These are phyloP conservation scores for Solanum hybrid DNA, from an alignment of 305 asterid genomes.

Conservation along the genomic window DNA sequence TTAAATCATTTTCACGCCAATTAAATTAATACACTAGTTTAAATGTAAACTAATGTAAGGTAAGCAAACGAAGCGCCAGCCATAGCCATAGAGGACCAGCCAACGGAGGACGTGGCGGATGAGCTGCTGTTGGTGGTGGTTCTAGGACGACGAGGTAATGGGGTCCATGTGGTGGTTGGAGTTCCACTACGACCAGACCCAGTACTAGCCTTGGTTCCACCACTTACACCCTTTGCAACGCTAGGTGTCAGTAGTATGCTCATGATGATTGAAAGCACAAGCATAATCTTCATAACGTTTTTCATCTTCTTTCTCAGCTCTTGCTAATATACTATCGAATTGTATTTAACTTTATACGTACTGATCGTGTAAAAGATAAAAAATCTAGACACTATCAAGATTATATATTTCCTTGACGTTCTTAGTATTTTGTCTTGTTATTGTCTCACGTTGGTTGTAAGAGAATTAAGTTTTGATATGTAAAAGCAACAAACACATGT, in stretches of 20 bases:
- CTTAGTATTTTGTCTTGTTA: neutral
- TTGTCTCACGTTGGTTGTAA: neutral
- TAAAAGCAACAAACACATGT: neutral
- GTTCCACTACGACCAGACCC: neutral
- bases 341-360: neutral
- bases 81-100: neutral
- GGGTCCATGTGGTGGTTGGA: neutral
- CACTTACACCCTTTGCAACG: neutral
- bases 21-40: neutral
- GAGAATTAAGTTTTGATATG: neutral
- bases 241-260: neutral
- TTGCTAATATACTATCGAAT: neutral
- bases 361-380: neutral
- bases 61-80: neutral
- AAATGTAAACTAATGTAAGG: neutral
- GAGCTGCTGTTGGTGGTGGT: neutral
- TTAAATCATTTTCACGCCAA: neutral
- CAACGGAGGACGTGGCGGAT: neutral
- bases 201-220: neutral
- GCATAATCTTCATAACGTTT: neutral
- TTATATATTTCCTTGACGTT: neutral
- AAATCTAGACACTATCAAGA: neutral
- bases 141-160: neutral
- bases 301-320: neutral
- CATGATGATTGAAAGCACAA: neutral